Base-by-base conservation (phyloP, 73 alveolate genomes). In the Paramecium pentaurelia region DNA sequence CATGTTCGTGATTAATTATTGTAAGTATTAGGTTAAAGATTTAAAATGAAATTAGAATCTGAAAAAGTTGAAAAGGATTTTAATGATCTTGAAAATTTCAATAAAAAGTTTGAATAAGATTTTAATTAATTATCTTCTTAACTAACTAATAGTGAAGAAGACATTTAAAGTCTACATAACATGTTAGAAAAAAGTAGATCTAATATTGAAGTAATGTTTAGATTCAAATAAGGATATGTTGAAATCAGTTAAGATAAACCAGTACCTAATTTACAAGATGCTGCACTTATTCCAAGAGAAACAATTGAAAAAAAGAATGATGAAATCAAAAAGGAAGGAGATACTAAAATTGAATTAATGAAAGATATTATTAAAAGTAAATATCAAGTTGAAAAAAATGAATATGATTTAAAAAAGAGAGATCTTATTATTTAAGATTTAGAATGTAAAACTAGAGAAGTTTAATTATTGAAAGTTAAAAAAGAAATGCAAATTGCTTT, bases 391-490 rank as follows among this genome's bases (percentile, higher is more conserved):
- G 32, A 18, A 54, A 54, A 54, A 54, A 54, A 54, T 54, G 70
- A 54, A 54, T 54, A 54, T 54, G 84, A 64, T 14, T 8, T 73
- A 38, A 73, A 73, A 32, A 89, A 54, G 37, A 89, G 85, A 45
- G 94, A 89, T 16, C 49, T 89, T 9, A 71, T 71, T 47, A 83
- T 71, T 47, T 47, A 71, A 12, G 88, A 89, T 71, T 59, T 89
- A n/a, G 88, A 83, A 89, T 89, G 94, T 25, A 89, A 83, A 10
- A 89, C 94, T 9, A 89, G 94, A 44, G 94, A 71, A 71, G 94
- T 89, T 10, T 51, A 71, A 47, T 49, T 89, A 9, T 30, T 89
- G 32, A 71, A 60, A 42, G 94, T 89, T 10, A 89, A 89, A 68
- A 89, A 89, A 34, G 94, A 89, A 47, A 89, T 89, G 94, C 54